A percentile compares a stretch with the other conserved stretches of the same genome.
These are phyloP conservation scores for Pseudopyricularia javanii DNA, from an alignment of 2,329 filamentous ascomycete species.

Conservation along the genomic window DNA sequence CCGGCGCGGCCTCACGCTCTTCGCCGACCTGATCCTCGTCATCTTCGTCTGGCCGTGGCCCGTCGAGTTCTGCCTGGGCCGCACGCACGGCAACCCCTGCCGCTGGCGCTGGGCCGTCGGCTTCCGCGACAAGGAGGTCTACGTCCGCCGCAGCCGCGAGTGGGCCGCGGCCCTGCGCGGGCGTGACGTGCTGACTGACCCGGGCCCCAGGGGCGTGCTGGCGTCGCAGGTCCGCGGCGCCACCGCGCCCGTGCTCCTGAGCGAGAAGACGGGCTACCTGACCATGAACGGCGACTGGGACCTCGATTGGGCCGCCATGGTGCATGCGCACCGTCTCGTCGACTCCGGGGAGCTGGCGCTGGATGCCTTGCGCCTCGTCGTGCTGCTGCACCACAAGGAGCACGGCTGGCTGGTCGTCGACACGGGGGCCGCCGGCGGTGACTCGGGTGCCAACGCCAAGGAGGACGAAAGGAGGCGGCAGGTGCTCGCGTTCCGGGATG, in stretches of 20 bases:
- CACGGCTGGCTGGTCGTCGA: slow-evolving; percentile 64
- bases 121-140: slow-evolving; percentile 68
- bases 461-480: slow-evolving; percentile 58
- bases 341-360: slow-evolving; percentile 47
- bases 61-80: slow-evolving; percentile 55
- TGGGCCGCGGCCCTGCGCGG: slow-evolving; percentile 41
- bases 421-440: slow-evolving; percentile 26
- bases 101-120: slow-evolving; percentile 64
- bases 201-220: slow-evolving; percentile 40
- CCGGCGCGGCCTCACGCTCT: slow-evolving; percentile 51
- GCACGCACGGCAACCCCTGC: slow-evolving; percentile 45
- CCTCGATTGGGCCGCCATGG: slow-evolving; percentile 74
- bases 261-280: slow-evolving; percentile 75
- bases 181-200: slow-evolving; percentile 37
- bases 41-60: slow-evolving; percentile 64
- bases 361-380: slow-evolving; percentile 58
- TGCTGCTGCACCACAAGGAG: slow-evolving; percentile 55
- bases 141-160: slow-evolving; percentile 61
- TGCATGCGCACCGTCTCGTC: slow-evolving; percentile 57
- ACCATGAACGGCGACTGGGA: slow-evolving; percentile 81
- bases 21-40: slow-evolving; percentile 60
- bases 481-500: slow-evolving; percentile 70
- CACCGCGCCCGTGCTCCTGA: slow-evolving; percentile 52
- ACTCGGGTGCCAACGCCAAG: slow-evolving; percentile 12
- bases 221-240: slow-evolving; percentile 53